Evolutionary conservation across 495 filamentous ascomycete species (phyloP), one percentile per base, ranked within the genome.

Genomic region (Acidiella bohemica): DNA sequence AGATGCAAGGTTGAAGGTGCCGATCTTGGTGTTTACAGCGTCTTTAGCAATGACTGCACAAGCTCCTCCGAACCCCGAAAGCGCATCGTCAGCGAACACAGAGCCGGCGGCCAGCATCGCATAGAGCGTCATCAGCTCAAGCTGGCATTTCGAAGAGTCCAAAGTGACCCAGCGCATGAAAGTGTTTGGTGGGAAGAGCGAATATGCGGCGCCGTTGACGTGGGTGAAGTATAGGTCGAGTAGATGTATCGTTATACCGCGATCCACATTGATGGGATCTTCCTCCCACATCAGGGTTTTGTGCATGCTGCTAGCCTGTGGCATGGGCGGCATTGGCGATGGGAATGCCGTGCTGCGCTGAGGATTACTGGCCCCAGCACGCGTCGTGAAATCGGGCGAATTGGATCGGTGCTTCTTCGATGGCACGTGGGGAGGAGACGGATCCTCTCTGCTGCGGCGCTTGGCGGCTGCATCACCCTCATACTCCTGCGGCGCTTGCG

Each of bases 51-150:
- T 71, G 8, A 64, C 61, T 9, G 69, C 65, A 47, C 72, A 78
- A 20, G 63, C 61, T 43, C 57, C 64, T 17, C 72, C 59, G 43
- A n/a, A 42, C 1, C 34, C 34, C 4, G 32, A 20, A n/a, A 32
- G 40, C 10, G 17, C 19, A 19, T 68, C 65, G 11, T 64, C 55
- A 0, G 76, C 74, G 46, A 80, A 77, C 1, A 71, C 53, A 11
- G 73, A 66, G 6, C 68, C 73, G 45, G 75, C 44, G 2, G 72
- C 64, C 50, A 82, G 69, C 50, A 77, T 68, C 10, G 69, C 70
- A 60, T 80, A 83, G 32, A 78, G 66, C 33, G 79, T 65, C 75
- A 82, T 84, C 50, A 68, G 68, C 57, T 82, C 79, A 55, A 75
- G 73, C 46, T 64, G 61, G 30, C 65, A 70, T 53, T 79, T 80